Evolutionary conservation across 2,329 filamentous ascomycete species (phyloP).

Genomic region (Daldinia sp.): DNA sequence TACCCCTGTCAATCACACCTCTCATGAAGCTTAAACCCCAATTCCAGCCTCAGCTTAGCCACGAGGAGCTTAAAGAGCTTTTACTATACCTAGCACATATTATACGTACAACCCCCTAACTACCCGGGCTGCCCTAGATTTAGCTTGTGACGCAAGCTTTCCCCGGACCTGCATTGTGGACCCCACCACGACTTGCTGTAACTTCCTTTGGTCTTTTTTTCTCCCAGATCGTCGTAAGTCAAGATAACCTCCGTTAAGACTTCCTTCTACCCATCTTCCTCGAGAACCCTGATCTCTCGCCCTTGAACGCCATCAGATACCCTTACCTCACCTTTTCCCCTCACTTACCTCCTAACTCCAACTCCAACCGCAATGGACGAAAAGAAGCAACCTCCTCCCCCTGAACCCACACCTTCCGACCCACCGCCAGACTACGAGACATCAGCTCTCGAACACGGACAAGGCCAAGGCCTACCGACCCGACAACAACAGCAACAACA

Average conservation of each 20-base stretch:
- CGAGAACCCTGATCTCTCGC: too few species aligned
- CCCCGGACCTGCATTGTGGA: conserved; percentile 16
- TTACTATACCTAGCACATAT: background rate
- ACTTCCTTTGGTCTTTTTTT: background rate
- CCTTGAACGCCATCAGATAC: background rate
- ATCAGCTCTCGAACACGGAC: conserved; percentile 55
- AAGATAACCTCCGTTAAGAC: background rate
- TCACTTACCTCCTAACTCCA: background rate
- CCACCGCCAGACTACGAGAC: conserved; percentile 62
- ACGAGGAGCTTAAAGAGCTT: conserved; percentile 7
- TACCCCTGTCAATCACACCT: conserved; percentile 28
- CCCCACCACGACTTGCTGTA: conserved; percentile 1
- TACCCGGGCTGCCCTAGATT: background rate
- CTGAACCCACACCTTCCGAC: conserved; percentile 50
- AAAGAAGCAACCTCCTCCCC: conserved; percentile 40
- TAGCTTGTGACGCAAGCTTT: conserved; percentile 14
- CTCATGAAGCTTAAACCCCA: background rate
- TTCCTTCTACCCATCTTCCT: background rate
- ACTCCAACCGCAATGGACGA: conserved; percentile 40
- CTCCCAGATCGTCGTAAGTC: background rate
- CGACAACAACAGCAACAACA: conserved; percentile 13
- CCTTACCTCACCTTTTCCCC: background rate
- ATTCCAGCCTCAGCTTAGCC: conserved; percentile 38
- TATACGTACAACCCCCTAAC: background rate
- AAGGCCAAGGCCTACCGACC: conserved; percentile 41